These are phyloP conservation scores for Parmelia sp. DNA, from an alignment of 495 filamentous ascomycete species.

Conservation along the genomic window DNA sequence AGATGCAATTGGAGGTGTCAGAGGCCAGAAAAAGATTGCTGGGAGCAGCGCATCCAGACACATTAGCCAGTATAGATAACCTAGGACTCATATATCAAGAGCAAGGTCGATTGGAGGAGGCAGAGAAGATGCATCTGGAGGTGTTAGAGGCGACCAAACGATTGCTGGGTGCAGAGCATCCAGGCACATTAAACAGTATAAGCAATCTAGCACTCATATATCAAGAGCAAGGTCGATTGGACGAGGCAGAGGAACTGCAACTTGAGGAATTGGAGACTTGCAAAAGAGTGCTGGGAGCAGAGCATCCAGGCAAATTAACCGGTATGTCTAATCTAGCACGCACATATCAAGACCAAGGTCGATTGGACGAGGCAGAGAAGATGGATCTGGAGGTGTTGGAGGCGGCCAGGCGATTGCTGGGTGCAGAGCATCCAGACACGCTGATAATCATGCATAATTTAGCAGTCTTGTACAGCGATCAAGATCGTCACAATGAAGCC, in stretches of 20 bases:
- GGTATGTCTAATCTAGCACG: conserved; percentile 32
- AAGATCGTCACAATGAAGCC: not conserved
- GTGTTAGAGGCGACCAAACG: conserved; percentile 23
- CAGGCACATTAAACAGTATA: conserved; percentile 24
- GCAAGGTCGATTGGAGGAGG: conserved; percentile 30
- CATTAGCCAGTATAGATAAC: conserved; percentile 21
- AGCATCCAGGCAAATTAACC: conserved; percentile 34
- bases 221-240: not conserved
- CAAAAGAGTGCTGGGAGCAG: conserved; percentile 12
- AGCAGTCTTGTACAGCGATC: not conserved
- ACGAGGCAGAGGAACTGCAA: not conserved
- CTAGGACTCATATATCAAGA: conserved; percentile 24
- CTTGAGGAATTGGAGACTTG: conserved; percentile 24
- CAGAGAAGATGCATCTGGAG: conserved; percentile 25
- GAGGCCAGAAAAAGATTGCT: conserved; percentile 6
- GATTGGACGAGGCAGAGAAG: conserved; percentile 17
- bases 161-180: conserved; percentile 33
- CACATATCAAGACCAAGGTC: not conserved
- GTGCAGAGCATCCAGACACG: conserved; percentile 6
- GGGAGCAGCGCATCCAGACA: conserved; percentile 20
- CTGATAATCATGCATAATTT: conserved; percentile 12
- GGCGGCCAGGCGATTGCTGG: not conserved
- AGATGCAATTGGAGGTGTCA: not conserved
- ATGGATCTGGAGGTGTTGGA: conserved; percentile 10
- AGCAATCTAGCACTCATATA: not conserved